These are phyloP conservation scores for Penicillium corylophilum DNA, from an alignment of 2,329 filamentous ascomycete species.

Conservation along the genomic window DNA sequence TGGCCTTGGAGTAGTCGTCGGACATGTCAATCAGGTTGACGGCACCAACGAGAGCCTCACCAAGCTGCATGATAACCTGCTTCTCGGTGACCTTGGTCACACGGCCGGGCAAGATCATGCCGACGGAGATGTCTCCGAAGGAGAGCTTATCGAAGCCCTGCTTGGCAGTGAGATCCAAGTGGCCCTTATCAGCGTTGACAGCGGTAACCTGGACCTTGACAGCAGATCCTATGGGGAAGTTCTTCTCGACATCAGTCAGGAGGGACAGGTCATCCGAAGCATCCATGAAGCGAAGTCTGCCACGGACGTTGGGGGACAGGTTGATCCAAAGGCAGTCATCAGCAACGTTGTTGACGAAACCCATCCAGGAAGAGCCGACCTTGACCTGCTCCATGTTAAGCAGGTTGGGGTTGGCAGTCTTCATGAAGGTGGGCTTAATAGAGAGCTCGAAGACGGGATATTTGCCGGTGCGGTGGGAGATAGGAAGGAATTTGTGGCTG, in stretches of 20 bases:
- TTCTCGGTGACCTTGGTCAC: slow-evolving; percentile 84
- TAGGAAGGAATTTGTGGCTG: slow-evolving; percentile 86
- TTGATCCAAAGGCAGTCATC: slow-evolving; percentile 86
- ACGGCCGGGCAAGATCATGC: slow-evolving; percentile 77
- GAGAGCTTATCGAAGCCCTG: slow-evolving; percentile 62
- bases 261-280: slow-evolving; percentile 82
- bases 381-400: slow-evolving; percentile 72
- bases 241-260: slow-evolving; percentile 69
- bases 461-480: slow-evolving; percentile 79
- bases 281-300: slow-evolving; percentile 78
- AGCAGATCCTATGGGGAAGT: slow-evolving; percentile 89
- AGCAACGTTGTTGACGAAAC: slow-evolving; percentile 86
- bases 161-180: slow-evolving; percentile 79
- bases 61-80: slow-evolving; percentile 81
- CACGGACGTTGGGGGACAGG: slow-evolving; percentile 81
- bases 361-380: slow-evolving; percentile 69
- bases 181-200: slow-evolving; percentile 70
- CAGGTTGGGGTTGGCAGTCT: slow-evolving; percentile 57
- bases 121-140: slow-evolving; percentile 70
- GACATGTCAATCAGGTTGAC: slow-evolving; percentile 79
- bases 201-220: slow-evolving; percentile 74
- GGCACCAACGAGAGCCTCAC: slow-evolving; percentile 73
- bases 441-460: slow-evolving; percentile 82
- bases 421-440: slow-evolving; percentile 64
- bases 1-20: slow-evolving; percentile 81